phyloP scores from a whole-genome alignment of 2,329 filamentous ascomycete species.

The Fusarium setosum region DNA sequence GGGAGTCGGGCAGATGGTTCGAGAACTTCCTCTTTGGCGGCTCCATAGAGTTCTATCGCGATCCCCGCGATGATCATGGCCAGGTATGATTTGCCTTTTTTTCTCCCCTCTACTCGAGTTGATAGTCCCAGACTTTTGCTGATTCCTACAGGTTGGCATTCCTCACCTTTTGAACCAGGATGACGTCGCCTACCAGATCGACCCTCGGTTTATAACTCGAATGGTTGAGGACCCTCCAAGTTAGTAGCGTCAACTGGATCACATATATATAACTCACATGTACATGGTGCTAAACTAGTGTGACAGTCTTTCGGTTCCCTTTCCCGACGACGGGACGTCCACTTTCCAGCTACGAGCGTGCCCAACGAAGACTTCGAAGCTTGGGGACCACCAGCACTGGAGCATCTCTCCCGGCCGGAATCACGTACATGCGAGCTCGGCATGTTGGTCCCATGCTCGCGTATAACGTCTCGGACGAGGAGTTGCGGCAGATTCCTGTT shows the following conservation, averaged over 20 bases:
- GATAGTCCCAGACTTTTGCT: background rate
- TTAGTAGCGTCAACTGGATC: background rate
- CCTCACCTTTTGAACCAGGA: conserved; percentile 1
- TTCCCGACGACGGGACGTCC: background rate
- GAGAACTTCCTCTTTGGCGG: conserved; percentile 17
- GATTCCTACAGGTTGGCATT: conserved; percentile 3
- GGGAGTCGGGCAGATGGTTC: conserved; percentile 18
- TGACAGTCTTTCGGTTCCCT: background rate
- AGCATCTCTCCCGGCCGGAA: background rate
- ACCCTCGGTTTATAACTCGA: background rate
- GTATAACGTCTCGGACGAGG: background rate
- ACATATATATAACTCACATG: background rate
- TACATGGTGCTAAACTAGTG: background rate
- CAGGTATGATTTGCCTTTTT: conserved; percentile 3
- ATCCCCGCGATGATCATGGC: conserved; percentile 2
- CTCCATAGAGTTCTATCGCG: conserved; percentile 14
- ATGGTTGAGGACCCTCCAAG: background rate
- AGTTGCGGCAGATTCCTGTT: background rate
- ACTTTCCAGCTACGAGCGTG: background rate
- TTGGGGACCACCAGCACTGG: background rate
- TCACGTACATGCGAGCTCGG: conserved; percentile 2
- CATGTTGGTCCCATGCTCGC: background rate
- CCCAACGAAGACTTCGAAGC: background rate
- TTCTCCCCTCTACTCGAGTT: background rate
- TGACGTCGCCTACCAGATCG: background rate